Base-by-base conservation (phyloP, 331 rosid genomes). In the Prunus yedoensis region DNA sequence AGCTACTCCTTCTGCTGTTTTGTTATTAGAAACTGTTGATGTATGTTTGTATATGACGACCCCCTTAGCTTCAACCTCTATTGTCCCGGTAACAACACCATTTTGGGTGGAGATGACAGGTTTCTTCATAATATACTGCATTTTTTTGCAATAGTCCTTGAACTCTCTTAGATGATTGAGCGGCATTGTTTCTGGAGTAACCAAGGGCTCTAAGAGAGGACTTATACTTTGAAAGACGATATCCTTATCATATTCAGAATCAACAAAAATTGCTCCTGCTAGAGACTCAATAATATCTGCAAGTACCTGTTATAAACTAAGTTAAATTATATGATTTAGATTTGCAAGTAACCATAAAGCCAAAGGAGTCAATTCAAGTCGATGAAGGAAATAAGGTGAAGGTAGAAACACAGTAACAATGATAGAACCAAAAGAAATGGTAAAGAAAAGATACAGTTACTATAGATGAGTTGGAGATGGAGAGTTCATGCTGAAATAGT, bases 251-350 rank as follows among this genome's bases (percentile, higher is more conserved):
- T 79, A 90, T 28, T 84, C 88, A 0, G 98, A 94, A 77, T 94
- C 97, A 17, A 94, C 91, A 27, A 79, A 75, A 66, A 94, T 87
- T 60, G 98, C 98, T 62, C 98, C 98, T 10, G 92, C 98, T 58
- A 94, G 49, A 82, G 98, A 90, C 82, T 94, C 96, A 7, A 94
- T 79, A 12, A 94, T 77, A 77, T 94, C 98, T 45, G 89, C 98
- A 35, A 94, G 90, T 18, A 87, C 98, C 98, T 94, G 56, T 66
- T 32, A 75, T 73, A 71, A 76, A 58, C 20, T 1, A 38, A 38
- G 43, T 38, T 38, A 38, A 38, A 38, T 38, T 38, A 38, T 6
- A 38, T 38, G 1, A 38, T 38, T 38, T 38, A 6, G 9, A 38
- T 7, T 38, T 38, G 43, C 9, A 6, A 6, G 43, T 38, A 38